Conservation (phyloP, 768 basidiomycete genomes). For the Trametes punicea region DNA sequence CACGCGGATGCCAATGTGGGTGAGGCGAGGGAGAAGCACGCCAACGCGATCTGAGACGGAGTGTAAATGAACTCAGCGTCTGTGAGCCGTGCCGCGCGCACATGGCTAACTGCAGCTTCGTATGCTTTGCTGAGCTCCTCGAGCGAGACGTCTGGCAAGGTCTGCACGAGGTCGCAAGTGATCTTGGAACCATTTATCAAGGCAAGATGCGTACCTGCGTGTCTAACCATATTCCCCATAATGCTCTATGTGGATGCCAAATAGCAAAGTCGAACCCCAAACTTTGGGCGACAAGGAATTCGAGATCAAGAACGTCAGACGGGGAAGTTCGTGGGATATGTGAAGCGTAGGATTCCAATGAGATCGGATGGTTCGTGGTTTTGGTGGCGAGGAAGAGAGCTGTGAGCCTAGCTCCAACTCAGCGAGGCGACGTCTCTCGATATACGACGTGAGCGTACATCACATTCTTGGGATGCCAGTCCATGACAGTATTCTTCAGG, state of each 20-base stretch:
- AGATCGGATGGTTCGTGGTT: conserved; percentile 93
- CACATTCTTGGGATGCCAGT: conserved; percentile 98
- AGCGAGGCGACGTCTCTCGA: not conserved
- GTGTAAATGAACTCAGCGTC: conserved; percentile 90
- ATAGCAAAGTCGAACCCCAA: conserved; percentile 92
- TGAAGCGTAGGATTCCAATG: conserved; percentile 78
- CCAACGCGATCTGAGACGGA: conserved; percentile 91
- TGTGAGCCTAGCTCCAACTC: conserved; percentile 65
- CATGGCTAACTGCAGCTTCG: conserved; percentile 59
- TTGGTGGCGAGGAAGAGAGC: conserved; percentile 94
- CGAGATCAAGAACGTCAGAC: conserved; percentile 87
- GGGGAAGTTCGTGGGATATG: conserved; percentile 80
- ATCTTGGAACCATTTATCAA: not conserved
- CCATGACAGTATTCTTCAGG: conserved; percentile 97
- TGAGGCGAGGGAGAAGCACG: conserved; percentile 65
- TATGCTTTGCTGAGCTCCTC: conserved; percentile 56
- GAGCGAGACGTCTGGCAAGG: conserved; percentile 47
- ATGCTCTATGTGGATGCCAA: conserved; percentile 85
- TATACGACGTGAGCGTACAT: conserved; percentile 56
- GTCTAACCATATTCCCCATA: conserved; percentile 89
- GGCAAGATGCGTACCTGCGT: conserved; percentile 57
- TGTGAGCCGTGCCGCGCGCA: conserved; percentile 81
- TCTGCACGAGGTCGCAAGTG: conserved; percentile 38
- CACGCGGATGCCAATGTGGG: conserved; percentile 61
- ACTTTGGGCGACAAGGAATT: conserved; percentile 94